Evolutionary conservation across 768 basidiomycete species (phyloP), one percentile per base, ranked within the genome.

Genomic region (Kwoniella botswanensis): DNA sequence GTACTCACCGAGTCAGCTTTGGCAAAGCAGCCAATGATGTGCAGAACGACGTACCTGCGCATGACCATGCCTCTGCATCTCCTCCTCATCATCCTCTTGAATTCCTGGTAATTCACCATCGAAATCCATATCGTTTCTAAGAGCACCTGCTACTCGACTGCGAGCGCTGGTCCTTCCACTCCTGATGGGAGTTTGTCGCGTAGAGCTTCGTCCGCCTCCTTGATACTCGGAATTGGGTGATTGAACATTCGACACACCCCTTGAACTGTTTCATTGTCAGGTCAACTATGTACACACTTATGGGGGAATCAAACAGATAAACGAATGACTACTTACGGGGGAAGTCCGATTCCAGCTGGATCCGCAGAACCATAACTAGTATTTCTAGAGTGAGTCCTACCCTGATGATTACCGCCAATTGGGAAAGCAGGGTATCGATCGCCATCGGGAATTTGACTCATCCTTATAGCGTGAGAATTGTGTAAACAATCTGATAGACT

Each of bases 391-490:
- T 78, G 78, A 13, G 66, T 70, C 12, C 59, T 60, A 10, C 70
- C 65, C 10, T 60, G 59, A 22, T 67, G 70, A 58, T 65, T 55
- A 13, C 65, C 72, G 18, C 65, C 64, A 53, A 71, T 59, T 3
- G 79, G 76, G 70, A 81, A 81, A 56, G 63, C 67, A 29, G 79
- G 79, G 70, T 81, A 81, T 46, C 79, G 53, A 70, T 79, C 79
- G 2, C 78, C 77, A 64, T 75, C 79, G 11, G 67, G 69, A 5
- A 76, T 68, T 55, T 68, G 63, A 55, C 54, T 56, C 26, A 24
- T 46, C 26, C 65, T 67, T 11, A 46, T 59, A 2, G 65, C 57
- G 59, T 67, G 69, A 21, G 71, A 67, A 59, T 72, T 66, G 52
- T 77, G 74, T 22, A 79, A 53, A 1, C 70, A 69, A 1, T 79